A percentile compares a stretch with the other conserved stretches of the same genome.
Evolutionary conservation across 2,329 filamentous ascomycete species (phyloP).

Genomic region (Microdochium bolleyi): DNA sequence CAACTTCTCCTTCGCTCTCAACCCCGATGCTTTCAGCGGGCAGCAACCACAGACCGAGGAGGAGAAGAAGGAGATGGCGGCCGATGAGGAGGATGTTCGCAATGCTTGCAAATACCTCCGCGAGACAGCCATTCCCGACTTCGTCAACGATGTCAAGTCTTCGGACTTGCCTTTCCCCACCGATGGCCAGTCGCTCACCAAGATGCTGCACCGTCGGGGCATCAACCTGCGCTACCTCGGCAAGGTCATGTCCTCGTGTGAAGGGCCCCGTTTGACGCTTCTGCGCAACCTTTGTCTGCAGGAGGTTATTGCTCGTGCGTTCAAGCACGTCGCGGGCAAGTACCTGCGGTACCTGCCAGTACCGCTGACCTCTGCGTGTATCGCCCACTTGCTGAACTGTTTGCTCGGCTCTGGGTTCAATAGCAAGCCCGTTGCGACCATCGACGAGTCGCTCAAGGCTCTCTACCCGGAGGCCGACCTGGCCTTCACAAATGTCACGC

Average conservation of each 20-base stretch:
- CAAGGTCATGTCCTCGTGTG: slow-evolving; percentile 64
- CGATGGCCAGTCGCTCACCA: slow-evolving; percentile 88
- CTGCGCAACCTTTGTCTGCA: slow-evolving; percentile 72
- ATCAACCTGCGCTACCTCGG: slow-evolving; percentile 97
- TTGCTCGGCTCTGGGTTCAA: slow-evolving; percentile 74
- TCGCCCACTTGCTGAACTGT: slow-evolving; percentile 89
- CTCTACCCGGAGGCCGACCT: slow-evolving; percentile 80
- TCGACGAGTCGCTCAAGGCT: slow-evolving; percentile 64
- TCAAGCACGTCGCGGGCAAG: slow-evolving; percentile 82
- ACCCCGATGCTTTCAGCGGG: slow-evolving; percentile 92
- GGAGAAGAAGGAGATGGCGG: slow-evolving; percentile 74
- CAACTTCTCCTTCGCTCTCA: slow-evolving; percentile 79
- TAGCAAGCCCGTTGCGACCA: slow-evolving; percentile 66
- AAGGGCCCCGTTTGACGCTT: slow-evolving; percentile 65
- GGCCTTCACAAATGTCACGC: slow-evolving; percentile 71
- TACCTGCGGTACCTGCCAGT: slow-evolving; percentile 75
- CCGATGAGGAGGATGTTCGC: slow-evolving; percentile 84
- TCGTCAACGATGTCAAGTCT: slow-evolving; percentile 80
- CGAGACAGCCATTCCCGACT: slow-evolving; percentile 70
- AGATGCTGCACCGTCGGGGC: slow-evolving; percentile 88
- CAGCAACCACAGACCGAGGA: slow-evolving; percentile 84
- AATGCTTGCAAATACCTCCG: slow-evolving; percentile 74
- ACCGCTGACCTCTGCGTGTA: slow-evolving; percentile 69
- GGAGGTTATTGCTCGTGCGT: slow-evolving; percentile 91
- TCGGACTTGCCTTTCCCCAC: slow-evolving; percentile 96